phyloP scores from a whole-genome alignment of 495 filamentous ascomycete genomes.

The Neurospora discreta region DNA sequence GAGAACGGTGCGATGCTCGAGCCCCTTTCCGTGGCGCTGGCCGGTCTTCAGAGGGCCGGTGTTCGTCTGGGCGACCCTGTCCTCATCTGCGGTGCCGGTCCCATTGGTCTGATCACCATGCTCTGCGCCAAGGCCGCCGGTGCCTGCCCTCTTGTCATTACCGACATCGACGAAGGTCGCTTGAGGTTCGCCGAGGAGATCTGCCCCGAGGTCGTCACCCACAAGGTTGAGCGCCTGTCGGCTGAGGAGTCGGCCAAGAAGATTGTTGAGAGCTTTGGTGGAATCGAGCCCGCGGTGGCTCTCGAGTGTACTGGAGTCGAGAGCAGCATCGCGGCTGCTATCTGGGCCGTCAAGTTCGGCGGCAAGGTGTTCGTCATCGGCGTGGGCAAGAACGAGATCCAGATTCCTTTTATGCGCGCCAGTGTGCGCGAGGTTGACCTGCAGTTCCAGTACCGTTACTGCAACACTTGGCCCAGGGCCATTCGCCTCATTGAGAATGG shows the following conservation, averaged over 20 bases:
- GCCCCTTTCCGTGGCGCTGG: constrained; percentile 74
- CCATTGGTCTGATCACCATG: constrained; percentile 79
- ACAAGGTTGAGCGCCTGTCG: constrained; percentile 58
- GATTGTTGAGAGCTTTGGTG: constrained; percentile 55
- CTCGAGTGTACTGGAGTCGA: constrained; percentile 94
- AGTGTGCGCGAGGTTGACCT: constrained; percentile 87
- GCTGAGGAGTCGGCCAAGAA: constrained; percentile 59
- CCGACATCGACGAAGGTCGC: constrained; percentile 80
- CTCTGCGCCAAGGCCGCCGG: constrained; percentile 75
- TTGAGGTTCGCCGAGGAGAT: constrained; percentile 72
- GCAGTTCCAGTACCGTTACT: constrained; percentile 91
- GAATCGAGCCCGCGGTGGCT: constrained; percentile 62
- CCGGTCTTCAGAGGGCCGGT: constrained; percentile 67
- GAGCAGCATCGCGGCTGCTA: constrained; percentile 70
- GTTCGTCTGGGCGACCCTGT: constrained; percentile 74
- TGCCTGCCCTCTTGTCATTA: constrained; percentile 77
- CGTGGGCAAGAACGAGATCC: constrained; percentile 89
- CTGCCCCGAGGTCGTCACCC: constrained; percentile 59
- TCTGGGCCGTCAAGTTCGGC: constrained; percentile 82
- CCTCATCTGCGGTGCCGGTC: constrained; percentile 79
- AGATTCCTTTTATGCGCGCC: constrained; percentile 83
- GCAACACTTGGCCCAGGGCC: constrained; percentile 89
- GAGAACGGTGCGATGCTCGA: constrained; percentile 83
- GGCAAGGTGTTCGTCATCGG: constrained; percentile 92
- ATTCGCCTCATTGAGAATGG: constrained; percentile 79